Evolutionary conservation across 345 rosid genomes (phyloP), one percentile per base, ranked within the genome.

Genomic region (Boechera stricta): DNA sequence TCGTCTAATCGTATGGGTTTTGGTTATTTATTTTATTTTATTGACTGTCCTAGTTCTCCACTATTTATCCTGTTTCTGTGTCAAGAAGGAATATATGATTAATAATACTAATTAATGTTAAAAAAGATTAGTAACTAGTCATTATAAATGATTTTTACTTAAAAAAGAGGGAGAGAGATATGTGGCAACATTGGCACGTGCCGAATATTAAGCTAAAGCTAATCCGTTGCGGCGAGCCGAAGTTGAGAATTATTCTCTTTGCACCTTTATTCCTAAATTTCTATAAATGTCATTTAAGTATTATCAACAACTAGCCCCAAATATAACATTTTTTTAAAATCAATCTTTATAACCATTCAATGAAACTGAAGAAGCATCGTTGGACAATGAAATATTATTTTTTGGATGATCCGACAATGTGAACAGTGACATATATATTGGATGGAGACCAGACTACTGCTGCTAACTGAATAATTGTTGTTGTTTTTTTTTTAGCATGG

Each of bases 201-300:
- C 59, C 47, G 44, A 35, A 38, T 38, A 53, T 38, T 33, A 66
- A 35, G 6, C 38, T 35, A 4, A 9, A 53, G 38, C 52, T 73
- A 57, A 51, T 61, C 21, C 41, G 31, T 63, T 49, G 69, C 41
- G 61, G 76, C 69, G 69, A 62, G 15, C 16, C 52, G 52, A 51
- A 72, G 60, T 36, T 61, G 69, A 52, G 47, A 52, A 63, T 52
- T 31, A 73, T 73, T 62, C 61, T 73, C 53, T 31, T 73, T 62
- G 53, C 44, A 38, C 38, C 53, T 51, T 59, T 13, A 15, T 29
- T 63, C 67, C 35, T 26, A 38, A 31, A 10, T 62, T 36, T 53
- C 60, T 60, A 60, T 26, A 49, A 49, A 61, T 10, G 48, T 35
- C 13, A 39, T 21, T 41, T 32, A 4, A 39, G 4, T 60, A 36